Percentiles rank a stretch among this genome's conserved stretches.
Evolutionary conservation across 2,329 filamentous ascomycete genomes (phyloP).

Genomic region (Aspergillus pseudoterreus): DNA sequence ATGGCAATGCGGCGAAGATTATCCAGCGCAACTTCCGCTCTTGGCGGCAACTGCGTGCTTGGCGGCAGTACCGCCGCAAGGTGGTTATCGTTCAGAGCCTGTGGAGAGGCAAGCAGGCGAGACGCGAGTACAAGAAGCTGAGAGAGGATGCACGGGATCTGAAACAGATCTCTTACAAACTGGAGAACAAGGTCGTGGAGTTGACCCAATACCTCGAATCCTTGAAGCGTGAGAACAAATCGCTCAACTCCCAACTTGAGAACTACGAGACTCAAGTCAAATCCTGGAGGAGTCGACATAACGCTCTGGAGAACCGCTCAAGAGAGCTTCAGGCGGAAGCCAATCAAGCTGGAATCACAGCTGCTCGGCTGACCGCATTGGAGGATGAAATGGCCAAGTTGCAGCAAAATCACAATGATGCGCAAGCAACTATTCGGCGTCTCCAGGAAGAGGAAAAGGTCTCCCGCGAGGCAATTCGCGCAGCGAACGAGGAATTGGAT

Average conservation of each 20-base stretch:
- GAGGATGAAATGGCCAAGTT: constrained; percentile 94
- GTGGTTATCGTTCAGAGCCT: constrained; percentile 85
- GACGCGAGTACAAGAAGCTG: constrained; percentile 80
- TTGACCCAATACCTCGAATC: constrained; percentile 89
- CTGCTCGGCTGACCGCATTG: constrained; percentile 83
- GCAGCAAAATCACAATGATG: constrained; percentile 85
- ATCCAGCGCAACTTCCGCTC: constrained; percentile 91
- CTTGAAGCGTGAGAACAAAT: constrained; percentile 93
- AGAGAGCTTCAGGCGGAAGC: constrained; percentile 95
- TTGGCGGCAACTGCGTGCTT: constrained; percentile 70
- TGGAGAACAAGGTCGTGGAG: constrained; percentile 99
- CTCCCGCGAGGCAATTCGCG: constrained; percentile 75
- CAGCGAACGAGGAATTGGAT: constrained; percentile 77
- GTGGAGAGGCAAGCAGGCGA: constrained; percentile 81
- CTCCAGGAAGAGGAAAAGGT: constrained; percentile 91
- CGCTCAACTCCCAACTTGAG: constrained; percentile 79
- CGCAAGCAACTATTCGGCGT: constrained; percentile 82
- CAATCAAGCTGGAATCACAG: constrained; percentile 94
- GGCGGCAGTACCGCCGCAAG: constrained; percentile 87
- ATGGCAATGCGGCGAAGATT: constrained; percentile 83
- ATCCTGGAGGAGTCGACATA: constrained; percentile 91
- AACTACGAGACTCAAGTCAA: constrained; percentile 96
- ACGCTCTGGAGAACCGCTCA: constrained; percentile 79
- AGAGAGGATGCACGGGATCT: constrained; percentile 96
- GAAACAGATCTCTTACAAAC: constrained; percentile 98